Base-by-base conservation (phyloP, 2,329 filamentous ascomycete genomes). In the Plenodomus lindquistii region DNA sequence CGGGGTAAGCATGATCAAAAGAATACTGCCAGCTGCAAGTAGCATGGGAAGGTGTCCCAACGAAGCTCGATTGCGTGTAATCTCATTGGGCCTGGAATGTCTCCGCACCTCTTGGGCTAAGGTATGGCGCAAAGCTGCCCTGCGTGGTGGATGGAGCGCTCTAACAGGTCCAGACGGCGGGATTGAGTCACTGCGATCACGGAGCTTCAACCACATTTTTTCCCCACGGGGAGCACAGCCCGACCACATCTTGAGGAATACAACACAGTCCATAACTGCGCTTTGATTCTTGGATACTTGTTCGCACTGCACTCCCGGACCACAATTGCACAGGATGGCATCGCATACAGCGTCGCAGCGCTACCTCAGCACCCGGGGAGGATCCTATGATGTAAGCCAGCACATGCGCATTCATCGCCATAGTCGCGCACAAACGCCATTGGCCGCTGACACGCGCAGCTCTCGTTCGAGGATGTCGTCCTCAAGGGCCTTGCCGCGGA, bases 401-500 rank as follows among this genome's bases (percentile, higher is more conserved):
- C 31, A 20, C 38, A 48, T 35, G 51, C 37, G 38, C 24, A 19
- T n/a, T 39, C n/a, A n/a, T n/a, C n/a, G n/a, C 16, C 19, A 31
- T 8, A 4, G 9, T 8, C 27, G 27, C 27, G 27, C 29, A 24
- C 37, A 18, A 21, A n/a, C 38, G 18, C 40, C 22, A 39, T 40
- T 31, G 45, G 17, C 16, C 53, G 41, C 60, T 67, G 42, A 69
- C 48, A 15, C 17, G n/a, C 39, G 35, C 54, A 92, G 88, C 81
- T 95, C 61, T 92, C 90, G 43, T 96, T 97, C 72, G 92, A 97
- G 74, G 86, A 91, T 44, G 91, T 91, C 39, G 91, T 96, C 35
- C 80, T 96, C 57, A 95, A 96, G 74, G 91, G 91, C 37, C 85
- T 96, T 48, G 91, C 91, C 49, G 80, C 83, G 38, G 92, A 97